Percentiles rank a stretch among this genome's conserved stretches.
Conservation (phyloP, 2,329 filamentous ascomycete genomes). For the Gnomoniopsis smithogilvyi region DNA sequence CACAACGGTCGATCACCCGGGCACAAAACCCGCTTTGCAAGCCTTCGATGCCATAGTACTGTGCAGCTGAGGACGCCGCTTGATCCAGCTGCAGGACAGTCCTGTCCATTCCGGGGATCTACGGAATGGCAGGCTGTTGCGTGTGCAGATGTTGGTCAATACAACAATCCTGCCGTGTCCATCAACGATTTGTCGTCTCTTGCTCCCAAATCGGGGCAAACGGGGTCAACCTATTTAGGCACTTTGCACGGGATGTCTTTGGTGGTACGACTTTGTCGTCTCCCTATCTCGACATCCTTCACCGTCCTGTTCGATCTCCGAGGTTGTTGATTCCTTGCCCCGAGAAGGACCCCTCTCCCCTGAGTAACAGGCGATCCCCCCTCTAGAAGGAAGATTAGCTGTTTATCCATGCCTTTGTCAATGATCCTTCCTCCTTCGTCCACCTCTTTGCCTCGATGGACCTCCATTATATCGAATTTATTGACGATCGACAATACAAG, state of each 20-base stretch:
- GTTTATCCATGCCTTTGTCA: no score
- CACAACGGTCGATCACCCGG: slow-evolving; percentile 59
- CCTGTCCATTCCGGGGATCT: background rate
- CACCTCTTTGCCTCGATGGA: no score
- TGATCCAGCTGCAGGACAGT: background rate
- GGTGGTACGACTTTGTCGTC: slow-evolving; percentile 48
- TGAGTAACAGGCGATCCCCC: slow-evolving; percentile 15
- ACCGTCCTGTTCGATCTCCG: slow-evolving; percentile 57
- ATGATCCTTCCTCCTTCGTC: no score
- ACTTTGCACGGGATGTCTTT: slow-evolving; percentile 47
- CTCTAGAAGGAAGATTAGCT: background rate
- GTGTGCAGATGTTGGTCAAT: background rate
- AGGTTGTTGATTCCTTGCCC: slow-evolving; percentile 59
- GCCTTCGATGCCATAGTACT: slow-evolving; percentile 59
- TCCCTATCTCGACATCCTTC: slow-evolving; percentile 46
- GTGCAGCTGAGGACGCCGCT: slow-evolving; percentile 26
- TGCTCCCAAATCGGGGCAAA: slow-evolving; percentile 55
- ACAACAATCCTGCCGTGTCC: slow-evolving; percentile 34
- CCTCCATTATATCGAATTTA: no score
- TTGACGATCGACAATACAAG: no score
- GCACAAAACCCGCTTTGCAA: slow-evolving; percentile 51
- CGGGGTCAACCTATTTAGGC: slow-evolving; percentile 35
- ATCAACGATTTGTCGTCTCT: slow-evolving; percentile 54
- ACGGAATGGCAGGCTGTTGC: background rate
- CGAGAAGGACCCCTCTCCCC: slow-evolving; percentile 52